Evolutionary conservation across 805 yeast genomes (phyloP).

Genomic region (Blastobotrys attinorum): DNA sequence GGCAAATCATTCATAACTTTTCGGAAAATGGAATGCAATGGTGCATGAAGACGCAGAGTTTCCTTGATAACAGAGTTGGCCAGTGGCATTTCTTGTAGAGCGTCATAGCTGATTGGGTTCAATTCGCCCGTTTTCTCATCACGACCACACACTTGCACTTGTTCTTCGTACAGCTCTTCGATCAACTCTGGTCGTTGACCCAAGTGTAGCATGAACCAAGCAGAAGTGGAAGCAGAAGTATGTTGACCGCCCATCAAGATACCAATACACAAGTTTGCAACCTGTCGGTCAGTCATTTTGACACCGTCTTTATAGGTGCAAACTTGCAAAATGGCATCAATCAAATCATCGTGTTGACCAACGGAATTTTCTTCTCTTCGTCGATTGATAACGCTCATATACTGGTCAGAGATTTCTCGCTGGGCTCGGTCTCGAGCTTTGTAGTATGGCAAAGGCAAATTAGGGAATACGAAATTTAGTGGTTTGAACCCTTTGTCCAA

Average conservation of each 20-base stretch:
- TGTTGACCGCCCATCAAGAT: slow-evolving; percentile 99
- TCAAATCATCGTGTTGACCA: slow-evolving; percentile 77
- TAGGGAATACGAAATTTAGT: slow-evolving; percentile 88
- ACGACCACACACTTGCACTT: slow-evolving; percentile 46
- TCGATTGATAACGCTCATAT: slow-evolving; percentile 64
- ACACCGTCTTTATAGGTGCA: slow-evolving; percentile 91
- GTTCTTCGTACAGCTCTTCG: slow-evolving; percentile 71
- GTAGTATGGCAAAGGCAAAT: slow-evolving; percentile 83
- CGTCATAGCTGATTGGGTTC: slow-evolving; percentile 68
- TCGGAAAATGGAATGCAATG: slow-evolving; percentile 92
- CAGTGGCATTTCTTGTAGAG: slow-evolving; percentile 71
- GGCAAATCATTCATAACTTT: slow-evolving; percentile 71
- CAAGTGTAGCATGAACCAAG: slow-evolving; percentile 88
- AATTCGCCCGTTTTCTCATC: slow-evolving; percentile 28
- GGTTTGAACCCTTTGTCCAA: slow-evolving; percentile 97
- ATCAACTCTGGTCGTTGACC: slow-evolving; percentile 83
- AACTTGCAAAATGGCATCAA: slow-evolving; percentile 75
- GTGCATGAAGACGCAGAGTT: slow-evolving; percentile 92
- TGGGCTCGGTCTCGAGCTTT: slow-evolving; percentile 85
- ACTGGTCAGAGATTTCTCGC: slow-evolving; percentile 66
- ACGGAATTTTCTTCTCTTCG: slow-evolving; percentile 74
- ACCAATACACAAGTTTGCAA: slow-evolving; percentile 89
- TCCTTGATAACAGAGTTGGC: slow-evolving; percentile 82
- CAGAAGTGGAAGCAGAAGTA: slow-evolving; percentile 91
- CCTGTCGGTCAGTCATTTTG: slow-evolving; percentile 89